phyloP scores from a whole-genome alignment of 345 rosid species.

The Fremontodendron californicum region DNA sequence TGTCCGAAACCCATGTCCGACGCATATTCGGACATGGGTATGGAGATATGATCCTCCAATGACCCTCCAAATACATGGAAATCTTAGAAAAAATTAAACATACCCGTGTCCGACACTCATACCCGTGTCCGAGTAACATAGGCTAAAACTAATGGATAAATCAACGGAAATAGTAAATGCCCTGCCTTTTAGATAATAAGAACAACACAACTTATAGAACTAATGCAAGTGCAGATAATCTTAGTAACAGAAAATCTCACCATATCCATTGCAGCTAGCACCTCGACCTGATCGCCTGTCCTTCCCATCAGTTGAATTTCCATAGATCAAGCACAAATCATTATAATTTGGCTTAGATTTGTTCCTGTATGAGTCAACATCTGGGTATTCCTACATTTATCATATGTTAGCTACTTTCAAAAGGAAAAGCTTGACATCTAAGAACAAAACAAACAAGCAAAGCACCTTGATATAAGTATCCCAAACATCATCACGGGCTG shows the following conservation, averaged over 20 bases:
- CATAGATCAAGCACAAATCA: slow-evolving; percentile 47
- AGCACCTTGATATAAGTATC: slow-evolving; percentile 35
- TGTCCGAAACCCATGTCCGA: too few species aligned
- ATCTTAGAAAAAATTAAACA: too few species aligned
- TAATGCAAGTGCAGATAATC: neutral
- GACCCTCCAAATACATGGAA: too few species aligned
- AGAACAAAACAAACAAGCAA: slow-evolving; percentile 6
- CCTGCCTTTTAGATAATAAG: neutral
- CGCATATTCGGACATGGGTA: too few species aligned
- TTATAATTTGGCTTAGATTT: slow-evolving; percentile 29
- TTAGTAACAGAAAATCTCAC: slow-evolving; percentile 15
- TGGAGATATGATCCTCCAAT: too few species aligned
- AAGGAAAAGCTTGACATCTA: neutral
- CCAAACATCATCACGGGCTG: slow-evolving; percentile 41
- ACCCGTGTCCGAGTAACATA: too few species aligned
- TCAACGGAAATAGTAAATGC: neutral
- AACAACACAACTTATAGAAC: neutral
- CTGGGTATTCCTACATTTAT: slow-evolving; percentile 41
- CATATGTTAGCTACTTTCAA: slow-evolving; percentile 18
- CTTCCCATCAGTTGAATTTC: slow-evolving; percentile 26
- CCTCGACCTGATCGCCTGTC: slow-evolving; percentile 16
- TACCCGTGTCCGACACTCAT: too few species aligned
- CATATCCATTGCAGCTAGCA: slow-evolving; percentile 27
- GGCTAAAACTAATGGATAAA: slow-evolving; percentile 1
- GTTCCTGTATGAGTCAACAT: slow-evolving; percentile 22